Percentiles rank a stretch among this genome's conserved stretches.
phyloP scores from a whole-genome alignment of 2,329 filamentous ascomycete species.

The Cladosporium sp. region DNA sequence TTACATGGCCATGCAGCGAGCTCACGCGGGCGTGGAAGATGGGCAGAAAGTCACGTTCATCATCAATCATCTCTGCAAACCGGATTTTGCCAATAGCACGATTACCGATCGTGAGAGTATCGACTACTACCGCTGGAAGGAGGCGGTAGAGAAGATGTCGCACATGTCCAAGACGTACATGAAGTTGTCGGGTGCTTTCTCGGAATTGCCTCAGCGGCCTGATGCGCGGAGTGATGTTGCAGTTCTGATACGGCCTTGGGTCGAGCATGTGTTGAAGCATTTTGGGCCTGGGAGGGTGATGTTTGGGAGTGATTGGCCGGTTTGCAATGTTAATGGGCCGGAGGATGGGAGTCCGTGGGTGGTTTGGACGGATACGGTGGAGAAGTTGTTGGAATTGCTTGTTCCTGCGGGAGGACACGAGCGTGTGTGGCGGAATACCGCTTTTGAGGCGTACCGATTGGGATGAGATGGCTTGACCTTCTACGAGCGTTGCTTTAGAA shows the following conservation, averaged over 20 bases:
- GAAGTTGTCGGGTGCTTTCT: constrained; percentile 85
- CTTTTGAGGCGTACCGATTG: constrained; percentile 62
- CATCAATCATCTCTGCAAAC: constrained; percentile 87
- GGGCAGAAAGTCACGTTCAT: constrained; percentile 62
- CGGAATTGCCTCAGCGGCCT: constrained; percentile 62
- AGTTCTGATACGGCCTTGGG: constrained; percentile 63
- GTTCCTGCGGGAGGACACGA: constrained; percentile 58
- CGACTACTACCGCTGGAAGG: constrained; percentile 65
- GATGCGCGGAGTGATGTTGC: constrained; percentile 54
- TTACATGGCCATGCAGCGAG: constrained; percentile 36
- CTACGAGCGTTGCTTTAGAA: too few relatives aligned
- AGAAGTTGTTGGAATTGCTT: constrained; percentile 51
- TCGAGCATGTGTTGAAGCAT: constrained; percentile 64
- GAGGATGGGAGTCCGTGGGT: constrained; percentile 61
- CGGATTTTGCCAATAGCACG: constrained; percentile 50
- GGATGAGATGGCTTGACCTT: too few relatives aligned
- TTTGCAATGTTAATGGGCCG: constrained; percentile 68
- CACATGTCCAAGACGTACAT: constrained; percentile 66
- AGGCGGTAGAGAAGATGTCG: constrained; percentile 63
- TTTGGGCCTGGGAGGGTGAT: constrained; percentile 73
- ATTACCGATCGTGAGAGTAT: constrained; percentile 25
- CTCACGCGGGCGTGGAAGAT: constrained; percentile 58
- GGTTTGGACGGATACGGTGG: constrained; percentile 70
- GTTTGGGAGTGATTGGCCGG: constrained; percentile 93
- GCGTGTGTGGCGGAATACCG: constrained; percentile 70